Evolutionary conservation across 805 yeast genomes (phyloP).

Genomic region (Starmerella khaoyaiensis): DNA sequence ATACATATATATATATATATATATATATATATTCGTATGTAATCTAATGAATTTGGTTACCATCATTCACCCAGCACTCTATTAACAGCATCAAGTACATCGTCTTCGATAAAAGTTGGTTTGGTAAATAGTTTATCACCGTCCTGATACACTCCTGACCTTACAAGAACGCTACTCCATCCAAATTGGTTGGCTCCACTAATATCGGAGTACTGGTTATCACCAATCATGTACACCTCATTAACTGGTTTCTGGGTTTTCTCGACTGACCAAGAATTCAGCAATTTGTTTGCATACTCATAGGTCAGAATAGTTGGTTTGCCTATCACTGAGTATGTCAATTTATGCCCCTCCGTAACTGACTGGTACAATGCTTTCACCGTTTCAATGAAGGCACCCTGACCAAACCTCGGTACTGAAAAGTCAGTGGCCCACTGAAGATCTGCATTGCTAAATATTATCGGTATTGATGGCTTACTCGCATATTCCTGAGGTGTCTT

Average conservation of each 20-base stretch:
- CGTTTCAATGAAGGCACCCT: slow-evolving; percentile 88
- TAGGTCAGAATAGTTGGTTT: slow-evolving; percentile 84
- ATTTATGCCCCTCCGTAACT: slow-evolving; percentile 60
- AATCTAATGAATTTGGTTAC: neutral
- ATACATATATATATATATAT: neutral
- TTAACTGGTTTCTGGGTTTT: slow-evolving; percentile 34
- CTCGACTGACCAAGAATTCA: slow-evolving; percentile 45
- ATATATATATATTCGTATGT: neutral
- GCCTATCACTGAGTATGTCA: slow-evolving; percentile 73
- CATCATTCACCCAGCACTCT: slow-evolving; percentile 9
- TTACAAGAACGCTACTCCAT: slow-evolving; percentile 75
- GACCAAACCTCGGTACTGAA: slow-evolving; percentile 70
- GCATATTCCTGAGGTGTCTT: slow-evolving; percentile 5
- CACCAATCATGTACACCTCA: slow-evolving; percentile 96
- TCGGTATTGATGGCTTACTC: slow-evolving; percentile 66
- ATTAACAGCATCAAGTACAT: slow-evolving; percentile 42
- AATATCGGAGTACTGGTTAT: slow-evolving; percentile 88
- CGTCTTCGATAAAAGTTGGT: slow-evolving; percentile 40
- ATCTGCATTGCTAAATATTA: slow-evolving; percentile 84
- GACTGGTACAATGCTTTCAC: slow-evolving; percentile 74
- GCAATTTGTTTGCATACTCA: slow-evolving; percentile 65
- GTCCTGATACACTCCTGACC: slow-evolving; percentile 76
- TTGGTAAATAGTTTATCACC: slow-evolving; percentile 30
- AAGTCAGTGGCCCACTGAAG: slow-evolving; percentile 89
- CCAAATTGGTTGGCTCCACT: slow-evolving; percentile 78